Evolutionary conservation across 768 basidiomycete genomes (phyloP), one percentile per base, ranked within the genome.

Genomic region (Pleurotus cornucopiae): DNA sequence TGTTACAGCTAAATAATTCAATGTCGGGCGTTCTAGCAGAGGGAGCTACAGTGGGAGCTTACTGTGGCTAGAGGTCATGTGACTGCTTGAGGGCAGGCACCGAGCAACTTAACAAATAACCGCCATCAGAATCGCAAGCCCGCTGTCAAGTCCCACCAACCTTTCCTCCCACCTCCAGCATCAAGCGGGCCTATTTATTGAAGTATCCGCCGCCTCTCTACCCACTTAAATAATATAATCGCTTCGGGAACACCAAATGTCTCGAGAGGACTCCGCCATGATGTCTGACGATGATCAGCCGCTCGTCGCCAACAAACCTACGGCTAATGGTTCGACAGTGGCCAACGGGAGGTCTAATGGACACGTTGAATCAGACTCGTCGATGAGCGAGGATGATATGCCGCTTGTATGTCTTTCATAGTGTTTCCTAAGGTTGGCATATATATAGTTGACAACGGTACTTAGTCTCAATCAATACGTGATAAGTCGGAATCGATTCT

Each of bases 311-410:
- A 76, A 75, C 62, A 53, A 53, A 21, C 67, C 76, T 59, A 67
- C 67, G 58, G 64, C 71, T 40, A 84, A 79, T 54, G 73, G 75
- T 23, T 49, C 66, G 62, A 66, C 71, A 62, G 70, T 67, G 67
- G 68, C 67, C 59, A 78, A 78, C 60, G 72, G 73, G 57, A 81
- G 83, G 61, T 73, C 75, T 47, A 75, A 75, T 63, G 71, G 71
- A 58, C 67, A 70, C 63, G 57, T 56, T 56, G 70, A 73, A 56
- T 70, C 74, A 55, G 70, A 67, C 12, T 72, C 64, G 49, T 73
- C 77, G 21, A 80, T 85, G 79, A 88, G 85, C 60, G 86, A 84
- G 51, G 84, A 86, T 46, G 86, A 89, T 62, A 69, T 83, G 69
- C 88, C 88, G 45, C 74, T 89, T 67, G 90, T 91, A 68, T 61